Base-by-base conservation (phyloP, 2,329 filamentous ascomycete species). In the Ceratocystis cubensis region DNA sequence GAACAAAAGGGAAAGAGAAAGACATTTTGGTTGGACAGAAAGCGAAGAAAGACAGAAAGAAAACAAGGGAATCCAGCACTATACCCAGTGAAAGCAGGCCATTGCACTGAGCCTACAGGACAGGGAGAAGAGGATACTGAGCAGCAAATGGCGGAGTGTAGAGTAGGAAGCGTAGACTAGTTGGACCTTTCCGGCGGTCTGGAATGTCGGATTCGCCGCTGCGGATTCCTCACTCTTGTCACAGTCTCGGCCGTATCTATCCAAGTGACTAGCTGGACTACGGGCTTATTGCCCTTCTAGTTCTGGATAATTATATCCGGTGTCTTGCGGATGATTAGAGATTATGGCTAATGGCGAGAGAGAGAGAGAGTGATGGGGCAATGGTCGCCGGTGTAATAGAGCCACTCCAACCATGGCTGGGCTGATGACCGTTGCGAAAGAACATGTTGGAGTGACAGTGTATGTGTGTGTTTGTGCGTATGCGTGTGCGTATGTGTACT, bases 121-220 rank as follows among this genome's bases (percentile, higher is more conserved):
- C 37, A 41, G 37, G 37, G 37, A 41, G 37, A 13, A 5, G 37
- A 41, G 37, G 3, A 41, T 15, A 4, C 37, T 41, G 10, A 15
- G 13, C 13, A 41, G 37, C 37, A 41, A n/a, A 57, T 8, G 61
- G 2, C 25, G 48, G 28, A 44, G 30, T 63, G 61, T 41, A 46
- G 41, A 25, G 46, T 10, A 48, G 41, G 20, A 46, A 17, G 6
- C 10, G 61, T n/a, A 20, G 22, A 30, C 45, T 25, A 48, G 15
- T 48, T 46, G 25, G 41, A 25, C 61, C 17, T 48, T 30, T 63
- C 45, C 61, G 61, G 61, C 25, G 30, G 22, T 22, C 41, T 63
- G 61, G 61, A 63, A 63, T 63, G 61, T 48, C 25, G 41, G 41
- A 30, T 30, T 63, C 48, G 61, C 61, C 61, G 41, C 61, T 46